Conservation (phyloP, 768 basidiomycete species). For the Boletellus ananas region DNA sequence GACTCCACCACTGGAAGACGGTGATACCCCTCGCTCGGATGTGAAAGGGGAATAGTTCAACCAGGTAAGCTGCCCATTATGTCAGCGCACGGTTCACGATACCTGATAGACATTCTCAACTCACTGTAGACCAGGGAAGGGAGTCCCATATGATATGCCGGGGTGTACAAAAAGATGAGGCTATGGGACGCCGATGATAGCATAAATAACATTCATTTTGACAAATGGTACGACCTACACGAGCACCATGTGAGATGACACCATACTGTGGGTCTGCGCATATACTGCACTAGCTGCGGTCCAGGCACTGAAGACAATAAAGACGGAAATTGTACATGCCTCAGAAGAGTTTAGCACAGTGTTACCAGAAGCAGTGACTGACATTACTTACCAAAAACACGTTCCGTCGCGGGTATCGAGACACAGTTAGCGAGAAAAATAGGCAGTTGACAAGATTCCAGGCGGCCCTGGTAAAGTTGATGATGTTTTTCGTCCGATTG, state of each 20-base stretch:
- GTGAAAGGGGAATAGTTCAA: conserved; percentile 62
- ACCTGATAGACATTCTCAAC: neutral
- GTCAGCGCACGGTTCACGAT: too few relatives aligned
- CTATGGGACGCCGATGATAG: neutral
- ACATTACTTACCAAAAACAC: conserved; percentile 6
- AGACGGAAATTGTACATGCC: conserved; percentile 9
- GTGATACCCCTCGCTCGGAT: conserved; percentile 58
- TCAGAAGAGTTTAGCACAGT: neutral
- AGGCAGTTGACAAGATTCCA: conserved; percentile 8
- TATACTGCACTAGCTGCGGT: conserved; percentile 15
- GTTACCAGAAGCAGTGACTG: too few relatives aligned
- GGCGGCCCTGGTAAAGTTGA: conserved; percentile 3
- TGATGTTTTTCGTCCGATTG: conserved; percentile 13
- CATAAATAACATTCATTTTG: neutral
- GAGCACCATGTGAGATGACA: conserved; percentile 7
- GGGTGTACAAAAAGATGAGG: conserved; percentile 8
- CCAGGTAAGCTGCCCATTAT: conserved; percentile 45
- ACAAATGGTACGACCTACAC: conserved; percentile 1
- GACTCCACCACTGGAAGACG: conserved; percentile 57
- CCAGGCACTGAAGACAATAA: conserved; percentile 13
- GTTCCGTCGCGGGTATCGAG: conserved; percentile 7
- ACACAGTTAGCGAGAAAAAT: neutral
- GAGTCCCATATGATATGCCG: conserved; percentile 5
- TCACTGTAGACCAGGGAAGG: conserved; percentile 5
- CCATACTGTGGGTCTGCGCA: conserved; percentile 1